Base-by-base conservation (phyloP, 2,329 filamentous ascomycete species). In the Cryphonectria naterciae region DNA sequence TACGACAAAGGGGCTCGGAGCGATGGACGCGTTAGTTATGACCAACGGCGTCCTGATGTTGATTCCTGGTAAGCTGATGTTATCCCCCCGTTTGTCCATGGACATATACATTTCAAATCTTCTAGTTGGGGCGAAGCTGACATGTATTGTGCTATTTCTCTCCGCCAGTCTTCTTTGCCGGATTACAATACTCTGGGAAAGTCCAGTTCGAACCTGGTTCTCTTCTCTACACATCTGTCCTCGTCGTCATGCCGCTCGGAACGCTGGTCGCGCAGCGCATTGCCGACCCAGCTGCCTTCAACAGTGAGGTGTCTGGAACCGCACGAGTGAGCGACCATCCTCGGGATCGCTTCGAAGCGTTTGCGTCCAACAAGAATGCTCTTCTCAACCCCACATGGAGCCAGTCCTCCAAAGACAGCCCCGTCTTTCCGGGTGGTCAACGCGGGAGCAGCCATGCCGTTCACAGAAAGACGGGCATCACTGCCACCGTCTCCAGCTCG, bases 11-110 rank as follows among this genome's bases (percentile, higher is more conserved):
- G 78, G 81, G 0, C 75, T 89, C 54, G 85, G 79, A 0, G 82
- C 85, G 6, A 85, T 89, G 81, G 87, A 89, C 74, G 82, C 87
- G 10, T 79, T 89, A 35, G 81, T 87, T 66, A 85, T 88, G 75
- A 86, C 85, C 65, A 88, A 89, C 52, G 86, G 86, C 15, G 73
- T 87, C 1, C 79, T 89, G 68, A 88, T 89, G 87, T 74, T 87
- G 22, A 77, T 87, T 13, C 87, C 86, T n/a, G 84, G 86, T 88
- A 77, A 63, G 81, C 5, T 10, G 7, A n/a, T 43, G 17, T n/a
- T 17, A n/a, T 43, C 6, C 35, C 6, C 68, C 5, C 39, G 37
- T 22, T 39, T 28, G 32, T 58, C 28, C 22, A 22, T 4, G 11
- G 19, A 68, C 43, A 25, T 22, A 67, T 19, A 15, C 54, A 46